Evolutionary conservation across 257 asterid genomes (phyloP), one percentile per base, ranked within the genome.

Genomic region (Solanum medicagineum): DNA sequence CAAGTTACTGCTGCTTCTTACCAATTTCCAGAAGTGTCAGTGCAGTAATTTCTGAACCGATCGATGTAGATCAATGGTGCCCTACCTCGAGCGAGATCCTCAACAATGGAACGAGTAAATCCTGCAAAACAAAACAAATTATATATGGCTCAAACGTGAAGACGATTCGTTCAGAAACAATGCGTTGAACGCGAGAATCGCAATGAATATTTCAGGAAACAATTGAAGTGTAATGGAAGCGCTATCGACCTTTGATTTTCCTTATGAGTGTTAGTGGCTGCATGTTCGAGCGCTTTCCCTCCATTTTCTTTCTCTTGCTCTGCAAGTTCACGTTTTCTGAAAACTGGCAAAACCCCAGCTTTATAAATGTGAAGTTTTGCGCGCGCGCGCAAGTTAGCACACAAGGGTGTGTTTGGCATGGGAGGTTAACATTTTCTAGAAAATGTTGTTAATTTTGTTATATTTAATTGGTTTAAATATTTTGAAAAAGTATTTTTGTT

Each of bases 1-100:
- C 57, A 45, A 70, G 32, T 44, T 32, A 36, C 75, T 13, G 12
- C 14, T 68, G 53, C 29, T 3, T 70, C 54, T 40, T 70, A 70
- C 97, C 98, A 94, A 85, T 91, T 90, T 92, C 92, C 95, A 82
- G 93, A 87, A 66, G 86, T 86, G 49, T 90, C 92, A 4, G 90
- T 57, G 90, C 98, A 94, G 89, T 94, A 92, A 80, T 92, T 93
- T 71, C 92, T 88, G 92, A 92, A 96, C 62, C 93, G 92, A 88
- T 91, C 92, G 68, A 96, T 91, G 85, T 44, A 83, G 59, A 94
- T 66, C 56, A 85, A 69, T 53, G 98, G 98, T 42, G 85, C 88
- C 55, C 91, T 90, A 69, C 94, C 91, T 60, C 84, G 83, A 75
- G 91, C 87, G 65, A 96, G 86, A 90, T 92, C 94, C 73, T 88